A percentile compares a stretch with the other conserved stretches of the same genome.
Evolutionary conservation across 129 eudicot species (phyloP).

Genomic region (sunflower (Helianthus annuus)): HanXRQr2.0-SUNRISE NC_035442.2:113703993-113704492

Average conservation of each 20-base stretch:
- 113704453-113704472: background rate
- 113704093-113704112: background rate
- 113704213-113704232: slow-evolving; percentile 52
- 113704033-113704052: slow-evolving; percentile 78
- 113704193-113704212: slow-evolving; percentile 54
- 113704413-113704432: slow-evolving; percentile 26
- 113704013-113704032: slow-evolving; percentile 72
- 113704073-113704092: slow-evolving; percentile 32
- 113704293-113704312: slow-evolving; percentile 6
- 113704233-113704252: slow-evolving; percentile 42
- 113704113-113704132: background rate
- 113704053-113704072: slow-evolving; percentile 66
- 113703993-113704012: slow-evolving; percentile 63
- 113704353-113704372: slow-evolving; percentile 20
- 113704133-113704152: slow-evolving; percentile 1
- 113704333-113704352: background rate
- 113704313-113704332: background rate
- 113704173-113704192: slow-evolving; percentile 70
- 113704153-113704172: slow-evolving; percentile 57
- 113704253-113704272: slow-evolving; percentile 14
- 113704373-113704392: slow-evolving; percentile 52
- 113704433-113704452: slow-evolving; percentile 13
- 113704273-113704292: slow-evolving; percentile 33
- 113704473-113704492: background rate
- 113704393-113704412: slow-evolving; percentile 28